Evolutionary conservation across 2,329 filamentous ascomycete species (phyloP), one percentile per base, ranked within the genome.

Genomic region (Eutypella sp.): DNA sequence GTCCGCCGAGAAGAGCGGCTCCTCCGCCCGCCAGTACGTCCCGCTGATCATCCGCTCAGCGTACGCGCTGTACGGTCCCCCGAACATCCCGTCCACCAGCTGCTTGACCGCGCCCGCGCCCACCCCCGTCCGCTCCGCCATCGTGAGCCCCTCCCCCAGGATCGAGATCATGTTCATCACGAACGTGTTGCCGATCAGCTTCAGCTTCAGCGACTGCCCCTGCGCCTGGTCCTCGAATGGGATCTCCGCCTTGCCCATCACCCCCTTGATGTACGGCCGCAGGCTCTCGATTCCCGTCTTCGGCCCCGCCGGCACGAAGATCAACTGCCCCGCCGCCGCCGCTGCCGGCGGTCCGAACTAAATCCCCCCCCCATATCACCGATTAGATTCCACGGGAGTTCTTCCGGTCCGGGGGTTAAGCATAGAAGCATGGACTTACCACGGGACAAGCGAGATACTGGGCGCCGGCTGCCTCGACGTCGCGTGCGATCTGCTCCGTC

Each of bases 151-250:
- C 69, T 95, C 89, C 2, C 87, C 82, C 4, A 96, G 70, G 42
- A 87, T 78, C 60, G 90, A 85, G 20, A 91, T 79, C 78, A 91
- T 91, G 69, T 87, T 87, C 34, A 95, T 64, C 56, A 96, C 77
- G 63, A 96, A 91, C 0, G 86, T 88, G 66, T 96, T 96, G 47
- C 91, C 90, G 9, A 95, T 76, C 18, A 96, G 73, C 68, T 96
- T 93, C 40, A 95, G 72, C 39, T 81, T 77, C 2, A 82, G 78
- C 4, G 89, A 83, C 44, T 81, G 80, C 41, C 58, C 56, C 41
- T 55, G 55, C 22, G 62, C 56, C 50, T 57, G 42, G 48, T 64
- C 59, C 5, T 62, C 58, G 44, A 65, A 61, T 6, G 59, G 46
- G 51, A 89, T 78, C 52, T 78, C 76, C 1, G 74, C 75, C 31